Evolutionary conservation across 2,329 filamentous ascomycete genomes (phyloP), one percentile per base, ranked within the genome.

Genomic region (Thelonectria olida): DNA sequence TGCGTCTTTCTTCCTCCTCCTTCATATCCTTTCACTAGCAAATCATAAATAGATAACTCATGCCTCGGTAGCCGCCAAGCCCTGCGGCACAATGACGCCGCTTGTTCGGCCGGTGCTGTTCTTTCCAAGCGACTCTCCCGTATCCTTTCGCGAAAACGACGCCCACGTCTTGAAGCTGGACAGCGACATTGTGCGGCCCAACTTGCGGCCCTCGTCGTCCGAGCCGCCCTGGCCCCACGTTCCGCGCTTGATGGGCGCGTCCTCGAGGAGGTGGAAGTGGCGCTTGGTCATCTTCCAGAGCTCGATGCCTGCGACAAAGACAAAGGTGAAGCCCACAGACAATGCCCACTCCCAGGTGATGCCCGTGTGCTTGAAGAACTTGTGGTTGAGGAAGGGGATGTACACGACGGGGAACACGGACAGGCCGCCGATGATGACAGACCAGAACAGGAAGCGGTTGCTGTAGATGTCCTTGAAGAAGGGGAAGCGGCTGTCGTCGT

Each of bases 291-390:
- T 83, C 79, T 93, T 93, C 90, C 90, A 94, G 9, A 79, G 74
- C 80, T 94, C 91, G 39, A 92, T 83, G 23, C 89, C 88, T 0
- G 82, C 74, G 47, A 93, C 84, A 72, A 90, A 93, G 4, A 92
- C 72, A 12, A 89, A 65, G 0, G 88, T 84, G 59, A 86, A 87
- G 19, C 88, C 84, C 28, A 92, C 80, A 0, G 90, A 85, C 6
- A 93, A 80, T 2, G 84, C 86, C 90, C 90, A 93, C 73, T 93
- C 91, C 91, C 91, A 93, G 17, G 80, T 83, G 67, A 93, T 92
- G 17, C 81, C 83, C 7, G 79, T 83, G 78, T 93, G 90, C 78
- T 91, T 90, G 82, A 93, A 92, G 36, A 93, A 90, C 25, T 84
- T 82, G 15, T 80, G 84, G 78, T 91, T 92, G 66, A 93, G 80